Evolutionary conservation across 495 filamentous ascomycete species (phyloP), one percentile per base, ranked within the genome.

Genomic region (Aspergillus ellipticus): DNA sequence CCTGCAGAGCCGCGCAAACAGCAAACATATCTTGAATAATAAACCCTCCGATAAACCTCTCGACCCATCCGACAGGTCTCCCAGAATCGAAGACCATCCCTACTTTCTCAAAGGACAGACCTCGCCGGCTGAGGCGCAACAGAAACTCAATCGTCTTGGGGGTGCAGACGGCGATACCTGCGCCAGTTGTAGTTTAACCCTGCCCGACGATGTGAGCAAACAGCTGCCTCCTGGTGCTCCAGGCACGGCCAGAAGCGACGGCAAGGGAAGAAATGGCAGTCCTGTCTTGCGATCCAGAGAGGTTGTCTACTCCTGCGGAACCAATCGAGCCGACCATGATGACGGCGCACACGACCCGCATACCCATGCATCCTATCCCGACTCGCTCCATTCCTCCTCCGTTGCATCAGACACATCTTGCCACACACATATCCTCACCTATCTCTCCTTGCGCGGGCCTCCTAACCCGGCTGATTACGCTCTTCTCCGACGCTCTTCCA

Each of bases 341-440:
- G 74, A 79, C 26, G 68, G 69, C 13, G 51, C 62, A 28, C 60
- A 61, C 55, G 70, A 74, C 22, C 51, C 63, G 16, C 76, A 76
- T 55, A 29, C 57, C 7, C 73, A 75, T 52, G 61, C 71, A 17
- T 77, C 74, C 11, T 68, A 71, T 16, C 72, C 75, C 2, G 75
- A 77, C 11, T 79, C 75, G 13, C 53, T 76, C 19, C 76, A 67
- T 50, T 77, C 74, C 15, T 68, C 74, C 47, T 79, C 76, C 6
- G 64, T 75, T 42, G 66, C 72, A 20, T 79, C 77, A n/a, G 69
- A 75, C 53, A 58, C 69, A 20, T 78, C 74, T 33, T 80, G 72
- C 51, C 92, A 97, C 64, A 85, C 83, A 1, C 92, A 96, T 64
- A 88, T 86, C 39, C 72, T 95, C 35, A 90, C 90, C 66, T 96